A percentile compares a stretch with the other conserved stretches of the same genome.
Conservation (phyloP, 2,329 filamentous ascomycete genomes). For the Xylaria sp. region DNA sequence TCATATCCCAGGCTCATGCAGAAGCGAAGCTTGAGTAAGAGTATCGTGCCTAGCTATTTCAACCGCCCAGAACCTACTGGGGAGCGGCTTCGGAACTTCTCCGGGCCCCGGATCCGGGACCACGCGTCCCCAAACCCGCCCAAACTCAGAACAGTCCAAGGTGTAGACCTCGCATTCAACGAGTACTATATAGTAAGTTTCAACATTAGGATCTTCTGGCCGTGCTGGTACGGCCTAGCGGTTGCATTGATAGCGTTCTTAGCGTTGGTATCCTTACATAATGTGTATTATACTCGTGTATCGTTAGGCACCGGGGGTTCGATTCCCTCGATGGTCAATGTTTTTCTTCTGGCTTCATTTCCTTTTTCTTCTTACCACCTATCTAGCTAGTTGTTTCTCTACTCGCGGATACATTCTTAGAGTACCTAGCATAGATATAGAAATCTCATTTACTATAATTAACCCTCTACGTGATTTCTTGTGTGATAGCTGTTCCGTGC, state of each 20-base stretch:
- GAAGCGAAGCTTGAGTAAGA: neutral
- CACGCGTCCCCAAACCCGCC: neutral
- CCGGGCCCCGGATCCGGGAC: neutral
- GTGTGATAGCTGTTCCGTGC: neutral
- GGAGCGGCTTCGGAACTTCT: neutral
- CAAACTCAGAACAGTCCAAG: neutral
- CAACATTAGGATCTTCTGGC: neutral
- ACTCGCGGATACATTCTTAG: neutral
- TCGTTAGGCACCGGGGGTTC: neutral
- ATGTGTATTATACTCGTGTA: neutral
- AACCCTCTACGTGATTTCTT: neutral
- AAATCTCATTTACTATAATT: neutral
- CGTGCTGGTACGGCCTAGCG: conserved; percentile 5
- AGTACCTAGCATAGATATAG: neutral
- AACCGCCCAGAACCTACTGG: neutral
- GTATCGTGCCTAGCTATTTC: neutral
- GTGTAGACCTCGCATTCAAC: neutral
- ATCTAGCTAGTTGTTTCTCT: neutral
- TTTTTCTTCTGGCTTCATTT: neutral
- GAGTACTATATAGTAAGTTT: neutral
- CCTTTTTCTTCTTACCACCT: neutral
- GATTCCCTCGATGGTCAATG: conserved; percentile 1
- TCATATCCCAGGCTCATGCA: too few relatives aligned
- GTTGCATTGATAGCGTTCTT: neutral
- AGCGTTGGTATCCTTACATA: neutral